Conservation (phyloP, 805 yeast genomes). For the Ogataea paradorogensis region DNA sequence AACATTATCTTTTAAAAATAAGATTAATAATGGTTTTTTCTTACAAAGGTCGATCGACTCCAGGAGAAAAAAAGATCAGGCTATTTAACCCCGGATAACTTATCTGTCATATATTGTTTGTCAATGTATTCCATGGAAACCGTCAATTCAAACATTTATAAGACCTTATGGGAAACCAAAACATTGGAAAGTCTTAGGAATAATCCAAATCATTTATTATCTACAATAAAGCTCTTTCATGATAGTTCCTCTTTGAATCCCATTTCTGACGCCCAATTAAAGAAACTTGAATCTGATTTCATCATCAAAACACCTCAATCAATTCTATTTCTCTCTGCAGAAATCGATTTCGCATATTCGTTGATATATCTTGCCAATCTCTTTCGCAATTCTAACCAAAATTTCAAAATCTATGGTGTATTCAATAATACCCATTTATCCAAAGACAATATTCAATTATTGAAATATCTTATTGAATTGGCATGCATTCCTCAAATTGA, state of each 20-base stretch:
- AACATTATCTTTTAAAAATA: constrained; percentile 2
- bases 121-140: neutral
- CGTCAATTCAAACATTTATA: neutral
- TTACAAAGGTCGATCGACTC: constrained; percentile 6
- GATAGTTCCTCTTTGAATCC: constrained; percentile 2
- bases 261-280: neutral
- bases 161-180: constrained; percentile 4
- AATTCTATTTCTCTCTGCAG: constrained; percentile 17
- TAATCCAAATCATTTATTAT: constrained; percentile 21
- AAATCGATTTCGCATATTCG: constrained; percentile 24
- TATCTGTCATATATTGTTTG: too few relatives aligned
- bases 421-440: constrained; percentile 9
- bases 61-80: constrained; percentile 1
- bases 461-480: constrained; percentile 18
- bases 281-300: constrained; percentile 6
- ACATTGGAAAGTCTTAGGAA: constrained; percentile 12
- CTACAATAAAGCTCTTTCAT: constrained; percentile 21
- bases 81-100: constrained; percentile 6
- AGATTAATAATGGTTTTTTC: neutral
- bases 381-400: constrained; percentile 13
- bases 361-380: constrained; percentile 18
- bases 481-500: constrained; percentile 19
- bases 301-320: constrained; percentile 14
- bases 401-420: constrained; percentile 17
- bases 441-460: constrained; percentile 9